Evolutionary conservation across 495 filamentous ascomycete species (phyloP).

Genomic region (Acidomyces sp.): DNA sequence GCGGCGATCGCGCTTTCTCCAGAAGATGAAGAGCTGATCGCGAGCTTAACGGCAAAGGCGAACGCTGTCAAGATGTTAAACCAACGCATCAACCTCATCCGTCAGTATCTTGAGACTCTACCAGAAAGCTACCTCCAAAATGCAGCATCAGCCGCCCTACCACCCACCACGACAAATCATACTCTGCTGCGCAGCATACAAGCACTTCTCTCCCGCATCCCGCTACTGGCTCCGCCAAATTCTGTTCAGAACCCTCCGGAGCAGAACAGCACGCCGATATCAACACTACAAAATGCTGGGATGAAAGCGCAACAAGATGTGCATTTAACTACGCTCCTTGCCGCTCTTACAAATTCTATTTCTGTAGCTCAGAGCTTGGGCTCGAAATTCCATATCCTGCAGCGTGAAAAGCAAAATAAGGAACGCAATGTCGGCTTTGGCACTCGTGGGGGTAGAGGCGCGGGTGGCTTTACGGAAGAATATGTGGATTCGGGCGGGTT

Average conservation of each 20-base stretch:
- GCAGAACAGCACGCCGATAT: conserved; percentile 15
- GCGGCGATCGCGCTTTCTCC: conserved; percentile 47
- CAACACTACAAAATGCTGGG: conserved; percentile 1
- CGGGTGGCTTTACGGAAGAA: neutral
- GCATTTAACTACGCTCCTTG: conserved; percentile 55
- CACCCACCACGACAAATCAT: conserved; percentile 28
- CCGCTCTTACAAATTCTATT: conserved; percentile 52
- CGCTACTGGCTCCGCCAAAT: conserved; percentile 36
- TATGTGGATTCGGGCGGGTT: neutral
- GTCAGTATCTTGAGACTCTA: conserved; percentile 62
- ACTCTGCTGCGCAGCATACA: conserved; percentile 45
- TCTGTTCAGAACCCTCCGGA: conserved; percentile 4
- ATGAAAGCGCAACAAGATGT: conserved; percentile 41
- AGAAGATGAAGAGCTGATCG: conserved; percentile 67
- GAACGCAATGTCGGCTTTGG: neutral
- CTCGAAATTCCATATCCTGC: conserved; percentile 56
- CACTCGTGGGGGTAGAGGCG: conserved; percentile 4
- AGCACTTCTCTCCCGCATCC: conserved; percentile 41
- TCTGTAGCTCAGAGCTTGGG: conserved; percentile 54
- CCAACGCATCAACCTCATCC: conserved; percentile 68
- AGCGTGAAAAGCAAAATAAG: conserved; percentile 31
- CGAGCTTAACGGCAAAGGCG: conserved; percentile 64
- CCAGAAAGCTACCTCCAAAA: conserved; percentile 48
- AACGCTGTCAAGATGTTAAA: conserved; percentile 90
- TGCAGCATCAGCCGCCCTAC: conserved; percentile 18